Base-by-base conservation (phyloP, 352 stramenopile species). In the Phytopythium mirpurense region DNA sequence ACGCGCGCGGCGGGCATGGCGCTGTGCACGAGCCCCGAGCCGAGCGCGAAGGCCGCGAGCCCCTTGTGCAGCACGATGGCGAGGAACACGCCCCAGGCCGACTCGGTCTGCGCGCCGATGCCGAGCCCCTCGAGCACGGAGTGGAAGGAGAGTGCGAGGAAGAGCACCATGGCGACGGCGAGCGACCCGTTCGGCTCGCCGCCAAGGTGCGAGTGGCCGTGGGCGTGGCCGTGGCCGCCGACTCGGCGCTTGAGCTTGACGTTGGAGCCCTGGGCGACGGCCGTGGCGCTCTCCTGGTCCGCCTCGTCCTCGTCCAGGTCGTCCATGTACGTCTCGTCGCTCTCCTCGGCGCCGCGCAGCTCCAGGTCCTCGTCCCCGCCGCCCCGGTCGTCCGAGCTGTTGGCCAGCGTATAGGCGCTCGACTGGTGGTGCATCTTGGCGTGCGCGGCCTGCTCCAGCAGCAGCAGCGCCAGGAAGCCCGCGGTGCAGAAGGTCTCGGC, bases 61-160 rank as follows among this genome's bases (percentile, higher is more conserved):
- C 81, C 81, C 58, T 91, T 91, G 68, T 91, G 81, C 57, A 89
- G 68, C 19, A 91, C 57, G 54, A 91, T 91, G 7, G 81, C 81
- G 35, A 87, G 38, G 54, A 89, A 89, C 1, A 91, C 81, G 16
- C 78, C 78, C 81, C 81, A 91, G 24, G 81, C 81, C 24, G 81
- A 75, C 43, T 74, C 68, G 8, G 51, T 77, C 57, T 91, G 81
- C 5, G 81, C 81, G 18, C 81, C 81, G 56, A 91, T 86, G 40
- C 81, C 81, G 11, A 91, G 61, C 16, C 81, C 81, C 54, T 91
- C 81, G 4, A 91, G 62, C 34, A 91, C 78, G 41, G 81, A 91
- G 59, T 91, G 81, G 70, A 91, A 91, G 24, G 78, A 89, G 16
- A 91, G 68, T 19, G 81, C 81, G 34, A 89, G 60, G 54, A 91